Percentiles rank a stretch among this genome's conserved stretches.
Conservation (phyloP, 768 basidiomycete species). For the Psilocybe subaeruginosa region DNA sequence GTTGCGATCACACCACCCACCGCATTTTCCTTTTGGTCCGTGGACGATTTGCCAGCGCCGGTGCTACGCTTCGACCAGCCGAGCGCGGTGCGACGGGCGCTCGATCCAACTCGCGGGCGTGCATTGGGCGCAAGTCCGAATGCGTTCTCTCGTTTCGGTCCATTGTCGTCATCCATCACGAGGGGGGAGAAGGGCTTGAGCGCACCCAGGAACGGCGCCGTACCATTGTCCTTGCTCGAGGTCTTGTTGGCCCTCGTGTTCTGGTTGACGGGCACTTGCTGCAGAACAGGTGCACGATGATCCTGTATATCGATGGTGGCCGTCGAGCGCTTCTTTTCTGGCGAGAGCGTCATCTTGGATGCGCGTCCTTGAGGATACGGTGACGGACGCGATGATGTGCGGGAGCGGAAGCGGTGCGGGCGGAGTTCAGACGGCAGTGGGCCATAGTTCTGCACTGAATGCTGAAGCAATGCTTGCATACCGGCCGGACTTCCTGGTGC, state of each 20-base stretch:
- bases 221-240: constrained; percentile 19
- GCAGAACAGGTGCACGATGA: constrained; percentile 37
- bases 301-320: constrained; percentile 21
- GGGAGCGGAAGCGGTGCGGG: constrained; percentile 61
- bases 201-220: constrained; percentile 35
- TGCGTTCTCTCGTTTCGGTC: constrained; percentile 40
- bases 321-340: constrained; percentile 38
- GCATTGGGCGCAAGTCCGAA: constrained; percentile 36
- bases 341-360: constrained; percentile 47
- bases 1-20: constrained; percentile 40
- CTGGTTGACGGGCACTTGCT: constrained; percentile 43
- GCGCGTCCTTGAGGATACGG: constrained; percentile 66
- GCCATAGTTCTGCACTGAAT: constrained; percentile 71
- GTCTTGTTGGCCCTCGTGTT: constrained; percentile 26
- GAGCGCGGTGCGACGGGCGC: constrained; percentile 55
- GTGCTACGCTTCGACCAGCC: constrained; percentile 69
- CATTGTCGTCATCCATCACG: constrained; percentile 30
- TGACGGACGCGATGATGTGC: constrained; percentile 71
- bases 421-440: constrained; percentile 77
- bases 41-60: constrained; percentile 28
- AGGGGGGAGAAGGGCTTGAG: constrained; percentile 49
- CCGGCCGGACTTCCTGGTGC: constrained; percentile 65
- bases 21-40: constrained; percentile 9
- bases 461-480: constrained; percentile 75
- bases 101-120: constrained; percentile 58